phyloP scores from a whole-genome alignment of 345 rosid species.

The Melaleuca alternifolia region DNA sequence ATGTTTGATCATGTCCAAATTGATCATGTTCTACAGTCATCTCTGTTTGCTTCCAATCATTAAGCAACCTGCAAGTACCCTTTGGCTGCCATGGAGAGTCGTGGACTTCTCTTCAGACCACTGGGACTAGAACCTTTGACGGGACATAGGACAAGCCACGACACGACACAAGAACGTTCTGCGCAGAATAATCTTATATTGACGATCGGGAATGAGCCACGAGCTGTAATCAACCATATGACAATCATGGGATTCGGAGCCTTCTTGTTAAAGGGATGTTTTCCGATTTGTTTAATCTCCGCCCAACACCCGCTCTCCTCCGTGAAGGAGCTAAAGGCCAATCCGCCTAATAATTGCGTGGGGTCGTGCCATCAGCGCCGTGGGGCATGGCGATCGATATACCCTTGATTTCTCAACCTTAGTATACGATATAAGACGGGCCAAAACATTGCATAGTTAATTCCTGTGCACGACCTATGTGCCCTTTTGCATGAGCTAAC shows the following conservation, averaged over 20 bases:
- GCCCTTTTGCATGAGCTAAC: not conserved
- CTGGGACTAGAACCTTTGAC: too few species aligned
- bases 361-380: not conserved
- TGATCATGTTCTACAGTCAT: too few species aligned
- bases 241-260: not conserved
- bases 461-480: not conserved
- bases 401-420: not conserved
- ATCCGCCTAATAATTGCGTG: not conserved
- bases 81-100: too few species aligned
- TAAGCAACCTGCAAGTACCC: too few species aligned
- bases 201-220: not conserved
- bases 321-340: not conserved
- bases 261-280: not conserved
- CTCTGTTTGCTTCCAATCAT: too few species aligned
- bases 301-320: not conserved
- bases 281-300: not conserved
- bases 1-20: too few species aligned
- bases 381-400: not conserved
- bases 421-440: not conserved
- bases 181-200: not conserved
- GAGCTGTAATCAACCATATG: not conserved
- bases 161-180: not conserved
- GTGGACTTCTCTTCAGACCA: too few species aligned
- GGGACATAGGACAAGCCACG: too few species aligned
- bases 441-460: not conserved